Base-by-base conservation (phyloP, 768 basidiomycete species). In the Xerocomellus dryophilus region DNA sequence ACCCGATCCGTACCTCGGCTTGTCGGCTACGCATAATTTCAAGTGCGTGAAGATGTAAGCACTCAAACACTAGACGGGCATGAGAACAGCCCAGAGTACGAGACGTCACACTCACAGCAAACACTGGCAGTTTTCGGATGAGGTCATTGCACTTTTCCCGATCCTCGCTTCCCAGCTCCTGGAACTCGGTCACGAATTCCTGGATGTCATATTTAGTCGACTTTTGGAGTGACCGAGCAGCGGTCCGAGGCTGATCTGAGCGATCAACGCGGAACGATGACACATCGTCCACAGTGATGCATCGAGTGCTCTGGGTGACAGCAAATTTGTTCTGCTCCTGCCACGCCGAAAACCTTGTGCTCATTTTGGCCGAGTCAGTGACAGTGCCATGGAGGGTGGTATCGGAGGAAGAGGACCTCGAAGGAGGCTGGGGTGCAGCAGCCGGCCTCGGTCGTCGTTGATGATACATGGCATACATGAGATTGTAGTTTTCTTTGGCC, bases 31-130 rank as follows among this genome's bases (percentile, higher is more conserved):
- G 31, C 68, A 70, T 25, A 68, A 23, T 12, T 52, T 66, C 56
- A 68, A 42, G 43, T 70, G 67, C 39, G 57, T 56, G 9, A 68
- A 68, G 17, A 68, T 41, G 48, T 53, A 61, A 9, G 64, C 64
- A 21, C 59, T 50, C 34, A 68, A 27, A 29, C 59, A 60, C 67
- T 70, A 23, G 34, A 31, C 36, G 2, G 15, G 2, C 39, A 31
- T 55, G 29, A 57, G 32, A 9, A 54, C 48, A 27, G 18, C 18
- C 10, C 17, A 20, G 1, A n/a, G 10, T 4, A 27, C 51, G 12
- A 27, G 9, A 27, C 12, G 14, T 14, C 39, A 23, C 47, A 15
- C 63, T 35, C 35, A 66, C 66, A 12, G 60, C 51, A 47, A 66
- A 68, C 32, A 61, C 64, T 12, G 58, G 64, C 51, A 62, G 7